Evolutionary conservation across 768 basidiomycete genomes (phyloP).

Genomic region (Cystobasidium tubakii): DNA sequence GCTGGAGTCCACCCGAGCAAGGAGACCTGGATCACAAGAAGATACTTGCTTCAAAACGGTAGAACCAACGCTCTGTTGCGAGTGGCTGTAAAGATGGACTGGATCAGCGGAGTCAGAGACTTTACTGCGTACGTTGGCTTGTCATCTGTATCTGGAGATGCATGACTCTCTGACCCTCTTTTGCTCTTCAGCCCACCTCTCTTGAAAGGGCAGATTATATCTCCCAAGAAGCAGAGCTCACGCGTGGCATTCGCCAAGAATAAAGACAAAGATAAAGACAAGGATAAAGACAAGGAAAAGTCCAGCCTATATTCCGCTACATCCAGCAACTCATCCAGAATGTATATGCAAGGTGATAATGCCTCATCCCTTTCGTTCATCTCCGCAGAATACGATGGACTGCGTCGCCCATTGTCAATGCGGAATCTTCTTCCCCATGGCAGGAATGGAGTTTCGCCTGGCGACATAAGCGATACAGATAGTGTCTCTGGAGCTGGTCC

Average conservation of each 20-base stretch:
- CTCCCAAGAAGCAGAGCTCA: neutral
- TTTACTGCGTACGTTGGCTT: conserved; percentile 40
- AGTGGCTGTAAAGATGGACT: conserved; percentile 45
- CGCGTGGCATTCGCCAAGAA: neutral
- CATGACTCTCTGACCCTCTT: too few species aligned
- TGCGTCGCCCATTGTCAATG: neutral
- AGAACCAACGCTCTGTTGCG: conserved; percentile 44
- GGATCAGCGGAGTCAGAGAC: conserved; percentile 40
- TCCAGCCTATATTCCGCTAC: neutral
- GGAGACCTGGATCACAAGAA: conserved; percentile 32
- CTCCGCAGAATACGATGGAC: neutral
- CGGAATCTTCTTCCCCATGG: neutral
- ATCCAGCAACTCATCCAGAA: neutral
- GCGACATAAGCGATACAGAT: neutral
- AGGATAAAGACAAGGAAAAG: neutral
- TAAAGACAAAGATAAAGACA: conserved; percentile 4
- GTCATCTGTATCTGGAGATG: neutral
- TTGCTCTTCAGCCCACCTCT: conserved; percentile 11
- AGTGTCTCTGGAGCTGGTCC: neutral
- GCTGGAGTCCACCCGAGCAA: neutral
- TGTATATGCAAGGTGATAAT: conserved; percentile 3
- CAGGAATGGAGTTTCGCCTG: neutral
- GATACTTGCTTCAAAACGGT: conserved; percentile 43
- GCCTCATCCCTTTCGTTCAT: neutral
- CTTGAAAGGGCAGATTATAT: conserved; percentile 21